phyloP scores from a whole-genome alignment of 768 basidiomycete genomes.

The Suillus bovinus region DNA sequence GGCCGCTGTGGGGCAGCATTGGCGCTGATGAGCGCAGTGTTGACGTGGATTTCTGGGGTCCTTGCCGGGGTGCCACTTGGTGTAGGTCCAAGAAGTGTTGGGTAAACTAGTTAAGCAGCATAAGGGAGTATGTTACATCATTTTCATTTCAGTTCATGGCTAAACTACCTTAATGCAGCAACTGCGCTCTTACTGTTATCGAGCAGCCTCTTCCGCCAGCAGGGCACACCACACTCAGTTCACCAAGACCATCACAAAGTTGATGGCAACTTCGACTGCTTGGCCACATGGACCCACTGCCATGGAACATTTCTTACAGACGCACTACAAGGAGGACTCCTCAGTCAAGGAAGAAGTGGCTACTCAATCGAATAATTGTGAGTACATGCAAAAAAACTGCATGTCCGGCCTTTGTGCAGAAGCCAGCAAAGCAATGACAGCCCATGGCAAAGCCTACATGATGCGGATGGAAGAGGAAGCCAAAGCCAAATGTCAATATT shows the following conservation, averaged over 20 bases:
- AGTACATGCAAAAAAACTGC: neutral
- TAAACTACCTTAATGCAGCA: neutral
- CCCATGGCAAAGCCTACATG: neutral
- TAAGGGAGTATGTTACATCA: neutral
- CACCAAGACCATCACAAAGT: neutral
- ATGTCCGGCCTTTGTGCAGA: neutral
- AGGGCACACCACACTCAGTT: neutral
- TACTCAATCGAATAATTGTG: neutral
- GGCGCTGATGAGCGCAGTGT: no score
- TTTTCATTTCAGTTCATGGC: neutral
- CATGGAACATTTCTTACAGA: neutral
- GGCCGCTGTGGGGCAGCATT: no score
- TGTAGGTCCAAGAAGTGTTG: no score
- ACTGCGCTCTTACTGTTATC: neutral
- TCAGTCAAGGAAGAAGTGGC: neutral
- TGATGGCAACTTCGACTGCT: slow-evolving; percentile 1
- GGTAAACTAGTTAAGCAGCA: neutral
- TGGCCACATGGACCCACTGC: neutral
- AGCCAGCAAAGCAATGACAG: neutral
- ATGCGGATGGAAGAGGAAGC: neutral
- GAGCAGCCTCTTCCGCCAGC: neutral
- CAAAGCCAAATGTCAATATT: neutral
- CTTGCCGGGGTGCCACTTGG: no score
- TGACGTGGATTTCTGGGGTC: no score
- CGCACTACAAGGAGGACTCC: neutral